Base-by-base conservation (phyloP, 148 eudicot species). In the Suaeda aralocaspica region DNA sequence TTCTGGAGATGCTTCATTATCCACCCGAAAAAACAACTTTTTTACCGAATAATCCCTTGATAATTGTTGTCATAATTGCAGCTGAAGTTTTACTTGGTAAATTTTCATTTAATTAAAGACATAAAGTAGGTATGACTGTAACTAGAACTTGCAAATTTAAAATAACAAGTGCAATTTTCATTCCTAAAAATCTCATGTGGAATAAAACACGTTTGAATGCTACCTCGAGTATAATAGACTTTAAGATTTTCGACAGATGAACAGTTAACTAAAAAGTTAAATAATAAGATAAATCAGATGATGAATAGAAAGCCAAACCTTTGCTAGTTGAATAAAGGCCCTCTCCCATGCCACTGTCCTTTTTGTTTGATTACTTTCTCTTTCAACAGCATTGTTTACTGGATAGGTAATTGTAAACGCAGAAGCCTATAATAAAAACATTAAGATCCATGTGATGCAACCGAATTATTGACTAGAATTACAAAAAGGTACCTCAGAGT, bases 341-440 rank as follows among this genome's bases (percentile, higher is more conserved):
- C 82, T 85, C 70, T 95, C 99, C 99, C 99, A 95, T 22, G 94
- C 96, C 25, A 84, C 77, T 57, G 97, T 91, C 69, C 77, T 89
- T 77, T 79, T 85, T 67, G 90, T 74, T 71, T 79, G 85, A 64
- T 91, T 88, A 76, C 89, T 78, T 80, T 88, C 90, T 76, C 78
- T 86, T 78, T 89, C 88, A 71, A 86, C 66, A 45, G 84, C 97
- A 71, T 95, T 95, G 85, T 89, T 91, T 67, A 95, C 96, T 52
- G 99, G 99, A 86, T 95, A 95, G 22, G 97, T 89, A 66, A 95
- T 83, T 72, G 88, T 76, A 84, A 95, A 95, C 52, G 99, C 97
- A 73, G 99, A 86, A 79, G 99, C 97, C 99, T 95, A 83, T 57
- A 70, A 73, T 67, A 57, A 45, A 77, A 76, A 61, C 56, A 78